Evolutionary conservation across 2,329 filamentous ascomycete genomes (phyloP), one percentile per base, ranked within the genome.

Genomic region (Torrubiellomyces zombiae): DNA sequence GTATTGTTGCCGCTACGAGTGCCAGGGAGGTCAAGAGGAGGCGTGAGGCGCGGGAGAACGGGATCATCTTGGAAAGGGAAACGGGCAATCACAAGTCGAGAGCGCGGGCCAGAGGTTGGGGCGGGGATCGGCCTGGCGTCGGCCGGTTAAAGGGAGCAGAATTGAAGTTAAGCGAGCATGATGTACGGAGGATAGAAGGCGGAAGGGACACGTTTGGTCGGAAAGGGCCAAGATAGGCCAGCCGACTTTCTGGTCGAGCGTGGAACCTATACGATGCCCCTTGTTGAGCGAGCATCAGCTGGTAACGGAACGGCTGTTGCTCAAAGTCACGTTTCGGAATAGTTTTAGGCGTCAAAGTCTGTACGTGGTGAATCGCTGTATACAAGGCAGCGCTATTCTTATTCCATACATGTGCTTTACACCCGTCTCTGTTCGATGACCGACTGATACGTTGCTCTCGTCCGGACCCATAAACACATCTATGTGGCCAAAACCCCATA

Each of bases 1-100:
- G 86, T n/a, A 94, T 95, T 31, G 56, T 58, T 10, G 63, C 66
- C 2, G 81, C 83, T 26, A 67, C 67, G 13, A 57, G 48, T 2
- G 51, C 58, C 15, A 69, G 67, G 30, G 85, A 94, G 47, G 55
- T 64, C 9, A 77, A 66, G 55, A 58, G 86, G 25, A 60, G 86
- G 18, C 61, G 59, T 20, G 81, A 93, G 47, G 89, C 89, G 2
- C 70, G 64, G 42, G 86, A 95, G 59, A 92, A 86, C 39, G 89
- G 86, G 5, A 74, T 95, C 38, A 72, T 95, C 24, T 56, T 95
- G 17, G 89, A 95, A 58, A 62, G 59, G 32, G 38, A 42, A 27
- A 56, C 56, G 21, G 36, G 44, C 15, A 46, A 45, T 34, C 52
- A 47, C 18, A 47, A 39, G 28, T 55, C 47, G 27, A 44, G 48